Conservation (phyloP, 306 rosid genomes). For the Alnus glutinosa region DNA sequence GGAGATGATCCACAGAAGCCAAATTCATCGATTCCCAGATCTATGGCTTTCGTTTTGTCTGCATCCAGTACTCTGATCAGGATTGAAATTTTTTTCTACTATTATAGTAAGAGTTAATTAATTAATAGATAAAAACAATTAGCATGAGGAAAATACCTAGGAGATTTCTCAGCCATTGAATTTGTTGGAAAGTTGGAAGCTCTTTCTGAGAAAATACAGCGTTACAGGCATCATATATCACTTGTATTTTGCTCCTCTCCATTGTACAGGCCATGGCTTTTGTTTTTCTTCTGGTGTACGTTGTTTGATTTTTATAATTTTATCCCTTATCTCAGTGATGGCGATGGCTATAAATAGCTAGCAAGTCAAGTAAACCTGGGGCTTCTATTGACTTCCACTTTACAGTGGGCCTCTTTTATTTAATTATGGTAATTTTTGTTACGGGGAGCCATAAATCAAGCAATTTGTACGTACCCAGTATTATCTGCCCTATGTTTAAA, state of each 20-base stretch:
- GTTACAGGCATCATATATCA: slow-evolving; percentile 46
- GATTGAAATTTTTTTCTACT: not conserved
- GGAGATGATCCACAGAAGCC: slow-evolving; percentile 37
- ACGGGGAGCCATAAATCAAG: slow-evolving; percentile 26
- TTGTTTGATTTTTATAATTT: not conserved
- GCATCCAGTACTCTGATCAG: not conserved
- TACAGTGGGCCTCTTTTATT: slow-evolving; percentile 35
- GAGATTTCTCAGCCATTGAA: slow-evolving; percentile 43
- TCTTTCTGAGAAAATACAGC: slow-evolving; percentile 39
- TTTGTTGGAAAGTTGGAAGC: slow-evolving; percentile 47
- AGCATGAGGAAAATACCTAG: slow-evolving; percentile 27
- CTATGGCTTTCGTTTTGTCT: slow-evolving; percentile 52
- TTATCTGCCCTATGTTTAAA: slow-evolving; percentile 34
- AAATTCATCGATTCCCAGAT: slow-evolving; percentile 57
- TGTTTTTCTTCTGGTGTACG: not conserved
- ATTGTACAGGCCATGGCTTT: slow-evolving; percentile 1
- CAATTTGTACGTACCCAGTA: not conserved
- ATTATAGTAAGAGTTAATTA: not conserved
- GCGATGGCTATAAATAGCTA: slow-evolving; percentile 4
- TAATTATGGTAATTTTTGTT: slow-evolving; percentile 3
- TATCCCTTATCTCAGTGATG: not conserved
- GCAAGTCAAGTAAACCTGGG: slow-evolving; percentile 35
- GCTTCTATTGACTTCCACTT: slow-evolving; percentile 27
- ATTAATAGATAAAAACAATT: not conserved
- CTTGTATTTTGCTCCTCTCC: slow-evolving; percentile 53